Conservation (phyloP, 1,284 basidiomycete species). For the Marasmius oreades region DNA sequence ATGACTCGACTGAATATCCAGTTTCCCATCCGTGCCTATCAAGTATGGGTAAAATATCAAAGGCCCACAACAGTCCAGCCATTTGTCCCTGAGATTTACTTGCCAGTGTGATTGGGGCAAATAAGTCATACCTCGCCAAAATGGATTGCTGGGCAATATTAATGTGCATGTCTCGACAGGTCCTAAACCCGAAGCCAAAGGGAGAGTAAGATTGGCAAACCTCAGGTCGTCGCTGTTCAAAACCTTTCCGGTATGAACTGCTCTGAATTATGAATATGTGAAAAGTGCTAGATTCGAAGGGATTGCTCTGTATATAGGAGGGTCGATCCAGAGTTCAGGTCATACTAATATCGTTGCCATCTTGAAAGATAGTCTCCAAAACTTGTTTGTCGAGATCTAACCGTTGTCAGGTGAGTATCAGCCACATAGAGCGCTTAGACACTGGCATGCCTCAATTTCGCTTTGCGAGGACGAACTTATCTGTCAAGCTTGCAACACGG, state of each 20-base stretch:
- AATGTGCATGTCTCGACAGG: constrained; percentile 19
- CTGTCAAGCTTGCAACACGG: constrained; percentile 25
- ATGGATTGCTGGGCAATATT: constrained; percentile 23
- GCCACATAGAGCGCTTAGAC: too few relatives aligned
- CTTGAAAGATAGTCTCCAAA: too few relatives aligned
- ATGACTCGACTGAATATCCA: constrained; percentile 20
- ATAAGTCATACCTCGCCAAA: constrained; percentile 21
- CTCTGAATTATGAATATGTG: constrained; percentile 15
- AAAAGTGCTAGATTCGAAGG: constrained; percentile 15
- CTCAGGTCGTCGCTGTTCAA: constrained; percentile 3
- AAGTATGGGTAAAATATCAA: constrained; percentile 23
- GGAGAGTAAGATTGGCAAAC: constrained; percentile 10
- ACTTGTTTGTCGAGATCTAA: too few relatives aligned
- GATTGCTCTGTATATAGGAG: constrained; percentile 13
- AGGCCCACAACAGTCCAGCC: constrained; percentile 28
- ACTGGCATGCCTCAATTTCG: too few relatives aligned
- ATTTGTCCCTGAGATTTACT: constrained; percentile 2
- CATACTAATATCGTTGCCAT: too few relatives aligned
- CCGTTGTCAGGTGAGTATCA: too few relatives aligned
- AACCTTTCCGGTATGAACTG: constrained; percentile 19
- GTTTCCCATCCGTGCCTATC: constrained; percentile 16
- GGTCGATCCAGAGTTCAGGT: background rate
- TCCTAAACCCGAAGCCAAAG: constrained; percentile 20
- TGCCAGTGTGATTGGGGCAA: background rate
- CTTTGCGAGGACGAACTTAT: constrained; percentile 25